phyloP scores from a whole-genome alignment of 2,329 filamentous ascomycete species.

The Verticillium nubilum region DNA sequence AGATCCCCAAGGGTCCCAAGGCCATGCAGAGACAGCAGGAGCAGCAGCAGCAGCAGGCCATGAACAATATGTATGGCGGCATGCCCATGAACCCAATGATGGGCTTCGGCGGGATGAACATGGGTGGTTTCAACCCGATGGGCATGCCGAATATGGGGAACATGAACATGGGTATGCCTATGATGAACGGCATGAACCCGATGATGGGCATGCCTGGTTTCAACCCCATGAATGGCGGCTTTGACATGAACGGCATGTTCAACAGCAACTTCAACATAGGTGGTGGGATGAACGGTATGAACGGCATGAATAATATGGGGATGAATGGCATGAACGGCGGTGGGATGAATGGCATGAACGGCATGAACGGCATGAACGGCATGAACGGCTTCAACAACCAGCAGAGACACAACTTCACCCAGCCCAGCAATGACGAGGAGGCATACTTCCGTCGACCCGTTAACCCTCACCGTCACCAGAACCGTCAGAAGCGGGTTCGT shows the following conservation, averaged over 20 bases:
- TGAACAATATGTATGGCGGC: slow-evolving; percentile 30
- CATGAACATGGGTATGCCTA: slow-evolving; percentile 12
- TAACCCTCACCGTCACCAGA: slow-evolving; percentile 86
- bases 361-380: slow-evolving; percentile 23
- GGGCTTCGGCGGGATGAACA: slow-evolving; percentile 16
- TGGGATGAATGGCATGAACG: slow-evolving; percentile 29
- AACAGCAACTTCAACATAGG: slow-evolving; percentile 24
- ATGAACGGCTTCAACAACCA: slow-evolving; percentile 23
- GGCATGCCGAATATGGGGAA: slow-evolving; percentile 22
- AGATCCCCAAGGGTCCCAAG: slow-evolving; percentile 60
- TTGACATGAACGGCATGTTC: slow-evolving; percentile 26
- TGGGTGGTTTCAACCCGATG: slow-evolving; percentile 23
- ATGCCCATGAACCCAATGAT: slow-evolving; percentile 25
- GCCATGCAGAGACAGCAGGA: slow-evolving; percentile 55
- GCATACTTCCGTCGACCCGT: slow-evolving; percentile 95
- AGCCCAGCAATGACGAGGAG: slow-evolving; percentile 68
- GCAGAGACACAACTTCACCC: slow-evolving; percentile 31
- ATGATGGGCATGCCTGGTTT: slow-evolving; percentile 29
- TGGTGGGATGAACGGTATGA: slow-evolving; percentile 28
- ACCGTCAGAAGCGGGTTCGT: slow-evolving; percentile 70
- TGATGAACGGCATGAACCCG: slow-evolving; percentile 15
- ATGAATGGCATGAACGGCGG: slow-evolving; percentile 17
- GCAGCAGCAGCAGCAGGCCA: slow-evolving; percentile 42
- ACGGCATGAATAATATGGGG: slow-evolving; percentile 30
- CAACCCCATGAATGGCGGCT: slow-evolving; percentile 21